Evolutionary conservation across 2,329 filamentous ascomycete genomes (phyloP).

Genomic region (Elsinoe fawcettii): DNA sequence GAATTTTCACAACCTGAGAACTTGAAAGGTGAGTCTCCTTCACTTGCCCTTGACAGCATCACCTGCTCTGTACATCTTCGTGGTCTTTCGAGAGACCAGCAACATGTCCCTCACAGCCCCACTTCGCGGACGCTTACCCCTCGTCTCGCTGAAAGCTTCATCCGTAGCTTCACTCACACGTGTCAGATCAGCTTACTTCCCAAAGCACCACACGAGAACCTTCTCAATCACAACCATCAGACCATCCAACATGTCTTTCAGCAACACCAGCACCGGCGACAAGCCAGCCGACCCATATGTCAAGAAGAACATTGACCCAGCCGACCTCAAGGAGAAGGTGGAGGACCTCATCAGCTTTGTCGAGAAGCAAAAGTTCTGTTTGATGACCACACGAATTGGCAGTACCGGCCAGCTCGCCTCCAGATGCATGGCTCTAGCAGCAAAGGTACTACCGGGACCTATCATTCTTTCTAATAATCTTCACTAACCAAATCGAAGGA

Average conservation of each 20-base stretch:
- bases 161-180: constrained; percentile 13
- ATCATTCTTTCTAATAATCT: not conserved
- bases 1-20: constrained; percentile 4
- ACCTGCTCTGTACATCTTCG: not conserved
- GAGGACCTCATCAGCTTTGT: constrained; percentile 66
- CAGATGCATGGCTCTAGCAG: constrained; percentile 80
- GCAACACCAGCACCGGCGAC: constrained; percentile 54
- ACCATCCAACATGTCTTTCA: constrained; percentile 37
- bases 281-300: constrained; percentile 72
- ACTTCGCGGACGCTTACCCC: constrained; percentile 19
- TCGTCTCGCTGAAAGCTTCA: constrained; percentile 13
- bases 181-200: not conserved
- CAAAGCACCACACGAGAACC: not conserved
- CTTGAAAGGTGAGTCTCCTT: constrained; percentile 2
- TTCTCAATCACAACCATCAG: constrained; percentile 13
- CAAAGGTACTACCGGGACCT: constrained; percentile 47
- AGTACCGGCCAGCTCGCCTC: constrained; percentile 61
- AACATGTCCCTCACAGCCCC: constrained; percentile 18
- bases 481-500: constrained; percentile 47
- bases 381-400: constrained; percentile 73
- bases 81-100: not conserved
- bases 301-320: constrained; percentile 59
- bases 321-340: constrained; percentile 63
- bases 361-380: constrained; percentile 68
- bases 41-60: not conserved